A percentile compares a stretch with the other conserved stretches of the same genome.
These are phyloP conservation scores for Polychaeton citri DNA, from an alignment of 2,329 filamentous ascomycete genomes.

Conservation along the genomic window DNA sequence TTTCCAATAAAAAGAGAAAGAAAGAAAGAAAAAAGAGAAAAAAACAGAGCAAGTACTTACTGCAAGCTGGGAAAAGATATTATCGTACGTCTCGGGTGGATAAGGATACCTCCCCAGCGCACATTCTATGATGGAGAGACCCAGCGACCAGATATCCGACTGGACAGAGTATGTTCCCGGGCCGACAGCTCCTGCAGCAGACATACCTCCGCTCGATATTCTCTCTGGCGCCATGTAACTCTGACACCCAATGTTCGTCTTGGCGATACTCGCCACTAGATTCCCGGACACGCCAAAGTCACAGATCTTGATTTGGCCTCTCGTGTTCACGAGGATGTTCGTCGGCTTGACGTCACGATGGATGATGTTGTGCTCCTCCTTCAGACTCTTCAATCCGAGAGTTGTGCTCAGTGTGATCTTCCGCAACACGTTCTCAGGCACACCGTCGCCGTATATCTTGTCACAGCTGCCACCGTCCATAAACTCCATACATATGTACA, in stretches of 20 bases:
- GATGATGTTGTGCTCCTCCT: conserved; percentile 98
- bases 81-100: conserved; percentile 91
- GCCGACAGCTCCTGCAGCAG: conserved; percentile 52
- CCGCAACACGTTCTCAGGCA: conserved; percentile 74
- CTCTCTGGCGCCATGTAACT: conserved; percentile 98
- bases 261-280: conserved; percentile 90
- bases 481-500: conserved; percentile 98
- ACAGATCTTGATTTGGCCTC: conserved; percentile 91
- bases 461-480: conserved; percentile 98
- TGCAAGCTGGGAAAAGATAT: conserved; percentile 93
- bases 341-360: conserved; percentile 97
- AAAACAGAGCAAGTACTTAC: conserved; percentile 48
- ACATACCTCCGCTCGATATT: conserved; percentile 75
- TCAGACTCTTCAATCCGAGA: conserved; percentile 81
- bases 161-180: conserved; percentile 93
- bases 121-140: conserved; percentile 89
- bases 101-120: conserved; percentile 92
- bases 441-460: conserved; percentile 81
- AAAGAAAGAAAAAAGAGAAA: no score
- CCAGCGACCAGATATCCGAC: conserved; percentile 94
- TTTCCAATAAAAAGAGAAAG: no score
- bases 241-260: conserved; percentile 97
- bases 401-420: conserved; percentile 87
- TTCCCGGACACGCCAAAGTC: conserved; percentile 97
- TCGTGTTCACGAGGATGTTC: conserved; percentile 87